Percentiles rank a stretch among this genome's conserved stretches.
Evolutionary conservation across 2,329 filamentous ascomycete species (phyloP).

Genomic region (Thelonectria discophora): DNA sequence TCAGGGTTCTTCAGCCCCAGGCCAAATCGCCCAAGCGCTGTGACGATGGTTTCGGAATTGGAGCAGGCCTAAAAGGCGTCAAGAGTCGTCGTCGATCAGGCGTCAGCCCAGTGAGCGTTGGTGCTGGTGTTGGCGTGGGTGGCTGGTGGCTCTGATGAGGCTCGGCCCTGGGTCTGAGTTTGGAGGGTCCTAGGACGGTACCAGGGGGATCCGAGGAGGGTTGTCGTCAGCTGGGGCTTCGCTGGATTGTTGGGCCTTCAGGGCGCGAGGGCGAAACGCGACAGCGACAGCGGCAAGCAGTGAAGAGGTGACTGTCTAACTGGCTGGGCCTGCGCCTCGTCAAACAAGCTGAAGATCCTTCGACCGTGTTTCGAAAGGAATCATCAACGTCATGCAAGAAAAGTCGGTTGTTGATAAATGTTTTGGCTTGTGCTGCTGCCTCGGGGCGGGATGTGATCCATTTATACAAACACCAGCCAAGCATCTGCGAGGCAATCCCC

Average conservation of each 20-base stretch:
- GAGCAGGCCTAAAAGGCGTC: not conserved
- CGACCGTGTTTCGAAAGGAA: not conserved
- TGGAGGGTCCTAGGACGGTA: no score
- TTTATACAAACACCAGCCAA: slow-evolving; percentile 17
- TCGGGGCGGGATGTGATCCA: slow-evolving; percentile 17
- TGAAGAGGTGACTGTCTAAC: not conserved
- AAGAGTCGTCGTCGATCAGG: not conserved
- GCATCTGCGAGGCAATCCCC: not conserved
- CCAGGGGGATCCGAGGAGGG: slow-evolving; percentile 7
- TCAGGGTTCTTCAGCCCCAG: not conserved
- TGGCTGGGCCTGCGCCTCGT: slow-evolving; percentile 19
- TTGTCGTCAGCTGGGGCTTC: slow-evolving; percentile 24
- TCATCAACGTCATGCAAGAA: slow-evolving; percentile 8
- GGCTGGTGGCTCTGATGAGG: slow-evolving; percentile 19
- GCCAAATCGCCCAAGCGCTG: slow-evolving; percentile 17
- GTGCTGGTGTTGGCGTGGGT: not conserved
- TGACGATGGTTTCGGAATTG: slow-evolving; percentile 18
- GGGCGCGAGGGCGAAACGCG: slow-evolving; percentile 19
- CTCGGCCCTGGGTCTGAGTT: slow-evolving; percentile 17
- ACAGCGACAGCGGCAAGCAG: not conserved
- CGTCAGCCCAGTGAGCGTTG: slow-evolving; percentile 16
- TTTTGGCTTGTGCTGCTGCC: not conserved
- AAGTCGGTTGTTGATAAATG: not conserved
- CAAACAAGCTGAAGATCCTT: slow-evolving; percentile 15
- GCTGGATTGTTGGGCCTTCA: slow-evolving; percentile 19